Conservation (phyloP, 768 basidiomycete species). For the Tephrocybe sp. region DNA sequence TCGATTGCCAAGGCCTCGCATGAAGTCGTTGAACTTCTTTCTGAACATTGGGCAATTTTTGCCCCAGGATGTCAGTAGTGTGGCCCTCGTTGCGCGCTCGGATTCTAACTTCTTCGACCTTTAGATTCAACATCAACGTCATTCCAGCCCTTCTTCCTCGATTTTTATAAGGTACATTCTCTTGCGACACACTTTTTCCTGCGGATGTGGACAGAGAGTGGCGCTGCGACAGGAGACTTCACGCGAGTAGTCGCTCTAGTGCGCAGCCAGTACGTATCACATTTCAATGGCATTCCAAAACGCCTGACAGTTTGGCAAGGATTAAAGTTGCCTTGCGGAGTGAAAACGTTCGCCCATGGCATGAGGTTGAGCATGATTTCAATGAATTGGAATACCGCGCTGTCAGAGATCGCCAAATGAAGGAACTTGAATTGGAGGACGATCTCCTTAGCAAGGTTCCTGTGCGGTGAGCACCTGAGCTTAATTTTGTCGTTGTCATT, state of each 20-base stretch:
- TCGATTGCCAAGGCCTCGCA: slow-evolving; percentile 83
- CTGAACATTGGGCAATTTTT: slow-evolving; percentile 83
- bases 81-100: background rate
- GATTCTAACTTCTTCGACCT: slow-evolving; percentile 24
- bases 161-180: slow-evolving; percentile 76
- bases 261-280: slow-evolving; percentile 72
- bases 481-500: slow-evolving; percentile 1
- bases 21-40: slow-evolving; percentile 79
- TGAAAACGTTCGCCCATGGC: slow-evolving; percentile 78
- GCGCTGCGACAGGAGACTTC: slow-evolving; percentile 74
- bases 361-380: slow-evolving; percentile 80
- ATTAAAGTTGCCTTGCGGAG: slow-evolving; percentile 72
- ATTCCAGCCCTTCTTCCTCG: slow-evolving; percentile 86
- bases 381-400: slow-evolving; percentile 79
- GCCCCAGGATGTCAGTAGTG: slow-evolving; percentile 68
- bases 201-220: slow-evolving; percentile 91
- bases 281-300: slow-evolving; percentile 8
- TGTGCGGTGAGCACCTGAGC: slow-evolving; percentile 59
- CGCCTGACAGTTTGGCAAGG: slow-evolving; percentile 36
- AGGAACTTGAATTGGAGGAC: slow-evolving; percentile 85
- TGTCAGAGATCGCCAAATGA: slow-evolving; percentile 87
- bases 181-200: slow-evolving; percentile 85
- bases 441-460: slow-evolving; percentile 84
- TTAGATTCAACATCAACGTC: slow-evolving; percentile 76
- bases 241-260: slow-evolving; percentile 73